phyloP scores from a whole-genome alignment of 2,329 filamentous ascomycete genomes.

The Fusarium coicis region DNA sequence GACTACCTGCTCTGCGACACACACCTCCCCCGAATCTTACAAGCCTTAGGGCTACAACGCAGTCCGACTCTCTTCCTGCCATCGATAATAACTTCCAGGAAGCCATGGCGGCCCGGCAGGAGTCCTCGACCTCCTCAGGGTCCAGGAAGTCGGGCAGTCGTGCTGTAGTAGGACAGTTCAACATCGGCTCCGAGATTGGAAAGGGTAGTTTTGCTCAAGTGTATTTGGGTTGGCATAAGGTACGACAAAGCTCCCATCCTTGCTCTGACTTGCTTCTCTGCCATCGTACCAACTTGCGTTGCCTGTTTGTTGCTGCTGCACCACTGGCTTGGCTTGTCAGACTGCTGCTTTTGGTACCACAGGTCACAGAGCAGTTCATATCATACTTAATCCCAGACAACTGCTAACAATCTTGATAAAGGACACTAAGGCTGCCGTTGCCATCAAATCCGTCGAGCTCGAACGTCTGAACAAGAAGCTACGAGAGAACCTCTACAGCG shows the following conservation, averaged over 20 bases:
- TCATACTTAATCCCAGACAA: neutral
- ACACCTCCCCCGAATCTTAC: constrained; percentile 51
- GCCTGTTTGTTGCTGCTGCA: constrained; percentile 17
- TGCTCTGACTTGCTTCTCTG: constrained; percentile 14
- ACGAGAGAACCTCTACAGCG: constrained; percentile 93
- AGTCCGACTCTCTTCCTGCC: constrained; percentile 49
- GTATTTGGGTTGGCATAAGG: constrained; percentile 86
- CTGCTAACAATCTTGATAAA: constrained; percentile 50
- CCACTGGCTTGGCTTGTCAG: neutral
- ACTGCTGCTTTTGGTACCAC: constrained; percentile 4
- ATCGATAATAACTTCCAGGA: constrained; percentile 48
- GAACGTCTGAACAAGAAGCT: constrained; percentile 93
- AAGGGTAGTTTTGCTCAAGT: constrained; percentile 98
- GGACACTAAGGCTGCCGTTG: constrained; percentile 84
- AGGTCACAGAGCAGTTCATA: neutral
- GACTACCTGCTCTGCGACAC: constrained; percentile 50
- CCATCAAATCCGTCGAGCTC: constrained; percentile 96
- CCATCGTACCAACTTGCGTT: constrained; percentile 15
- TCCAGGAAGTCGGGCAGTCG: constrained; percentile 50
- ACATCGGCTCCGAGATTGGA: constrained; percentile 88
- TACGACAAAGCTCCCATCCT: constrained; percentile 50
- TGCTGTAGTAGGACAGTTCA: constrained; percentile 78
- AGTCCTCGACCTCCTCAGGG: constrained; percentile 49
- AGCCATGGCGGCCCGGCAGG: constrained; percentile 55
- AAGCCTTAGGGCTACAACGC: constrained; percentile 51